These are phyloP conservation scores for Cucurbita maxima DNA, from an alignment of 306 rosid genomes.

Conservation along the genomic window DNA sequence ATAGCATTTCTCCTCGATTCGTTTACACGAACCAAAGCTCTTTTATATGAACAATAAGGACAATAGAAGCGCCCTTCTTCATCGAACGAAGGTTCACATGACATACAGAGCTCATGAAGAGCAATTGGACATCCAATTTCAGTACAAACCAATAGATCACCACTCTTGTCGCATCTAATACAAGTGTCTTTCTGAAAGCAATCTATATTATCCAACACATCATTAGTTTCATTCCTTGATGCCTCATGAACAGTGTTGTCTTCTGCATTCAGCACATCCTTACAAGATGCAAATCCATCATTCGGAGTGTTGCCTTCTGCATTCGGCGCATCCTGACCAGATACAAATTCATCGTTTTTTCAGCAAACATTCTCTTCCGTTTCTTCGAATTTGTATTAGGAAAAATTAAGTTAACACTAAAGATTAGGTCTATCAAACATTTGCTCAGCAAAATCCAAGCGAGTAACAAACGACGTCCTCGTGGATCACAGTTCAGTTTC, in stretches of 20 bases:
- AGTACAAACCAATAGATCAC: slow-evolving; percentile 29
- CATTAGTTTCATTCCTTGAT: neutral
- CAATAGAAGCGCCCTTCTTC: slow-evolving; percentile 40
- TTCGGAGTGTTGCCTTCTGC: neutral
- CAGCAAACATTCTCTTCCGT: neutral
- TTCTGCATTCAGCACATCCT: neutral
- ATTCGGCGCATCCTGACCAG: neutral
- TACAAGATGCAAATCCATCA: neutral
- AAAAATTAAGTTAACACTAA: neutral
- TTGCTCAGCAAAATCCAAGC: neutral
- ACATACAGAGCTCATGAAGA: slow-evolving; percentile 40
- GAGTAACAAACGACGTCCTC: neutral
- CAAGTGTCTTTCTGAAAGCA: slow-evolving; percentile 18
- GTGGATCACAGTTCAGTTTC: neutral
- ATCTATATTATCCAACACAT: slow-evolving; percentile 8
- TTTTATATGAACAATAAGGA: slow-evolving; percentile 49
- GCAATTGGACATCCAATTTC: slow-evolving; percentile 39
- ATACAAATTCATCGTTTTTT: neutral
- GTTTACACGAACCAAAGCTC: slow-evolving; percentile 7
- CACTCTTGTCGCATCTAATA: slow-evolving; percentile 27
- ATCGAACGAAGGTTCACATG: slow-evolving; percentile 39
- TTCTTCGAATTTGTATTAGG: neutral
- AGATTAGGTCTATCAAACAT: neutral
- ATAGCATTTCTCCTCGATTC: slow-evolving; percentile 23
- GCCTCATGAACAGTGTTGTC: neutral